A percentile compares a stretch with the other conserved stretches of the same genome.
phyloP scores from a whole-genome alignment of 2,329 filamentous ascomycete species.

The Epichloe brachyelytri region DNA sequence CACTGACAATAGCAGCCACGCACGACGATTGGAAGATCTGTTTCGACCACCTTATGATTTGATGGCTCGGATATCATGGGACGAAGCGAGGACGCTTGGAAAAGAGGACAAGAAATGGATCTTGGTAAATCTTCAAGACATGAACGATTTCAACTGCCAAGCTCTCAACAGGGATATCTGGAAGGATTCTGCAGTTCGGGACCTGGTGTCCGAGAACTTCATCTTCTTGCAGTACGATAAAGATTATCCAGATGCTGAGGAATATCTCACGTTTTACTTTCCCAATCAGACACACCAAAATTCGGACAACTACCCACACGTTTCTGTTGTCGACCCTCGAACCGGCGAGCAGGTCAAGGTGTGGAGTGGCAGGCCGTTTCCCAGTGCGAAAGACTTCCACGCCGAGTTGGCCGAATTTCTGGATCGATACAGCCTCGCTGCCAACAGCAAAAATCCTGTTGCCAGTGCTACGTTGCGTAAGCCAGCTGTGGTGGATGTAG shows the following conservation, averaged over 20 bases:
- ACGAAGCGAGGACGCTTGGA: conserved; percentile 70
- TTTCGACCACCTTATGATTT: conserved; percentile 88
- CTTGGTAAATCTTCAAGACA: conserved; percentile 88
- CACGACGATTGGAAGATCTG: conserved; percentile 72
- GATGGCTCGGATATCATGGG: conserved; percentile 70
- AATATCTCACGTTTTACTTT: conserved; percentile 89
- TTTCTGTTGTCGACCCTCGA: conserved; percentile 87
- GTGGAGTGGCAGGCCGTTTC: conserved; percentile 77
- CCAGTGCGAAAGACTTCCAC: conserved; percentile 66
- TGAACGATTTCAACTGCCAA: conserved; percentile 89
- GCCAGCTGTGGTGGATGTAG: conserved; percentile 59
- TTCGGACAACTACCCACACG: conserved; percentile 86
- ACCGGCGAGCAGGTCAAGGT: conserved; percentile 96
- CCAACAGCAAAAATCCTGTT: conserved; percentile 85
- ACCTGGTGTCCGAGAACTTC: conserved; percentile 83
- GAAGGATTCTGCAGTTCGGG: conserved; percentile 70
- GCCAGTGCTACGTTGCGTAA: conserved; percentile 51
- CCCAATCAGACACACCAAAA: conserved; percentile 55
- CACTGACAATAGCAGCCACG: conserved; percentile 47
- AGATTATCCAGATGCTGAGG: conserved; percentile 61
- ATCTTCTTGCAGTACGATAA: conserved; percentile 92
- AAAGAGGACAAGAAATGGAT: conserved; percentile 90
- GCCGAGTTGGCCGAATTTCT: conserved; percentile 90
- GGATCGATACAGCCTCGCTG: conserved; percentile 86
- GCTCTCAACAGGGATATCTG: conserved; percentile 88